phyloP scores from a whole-genome alignment of 768 basidiomycete genomes.

The Pulveroboletus sp. region DNA sequence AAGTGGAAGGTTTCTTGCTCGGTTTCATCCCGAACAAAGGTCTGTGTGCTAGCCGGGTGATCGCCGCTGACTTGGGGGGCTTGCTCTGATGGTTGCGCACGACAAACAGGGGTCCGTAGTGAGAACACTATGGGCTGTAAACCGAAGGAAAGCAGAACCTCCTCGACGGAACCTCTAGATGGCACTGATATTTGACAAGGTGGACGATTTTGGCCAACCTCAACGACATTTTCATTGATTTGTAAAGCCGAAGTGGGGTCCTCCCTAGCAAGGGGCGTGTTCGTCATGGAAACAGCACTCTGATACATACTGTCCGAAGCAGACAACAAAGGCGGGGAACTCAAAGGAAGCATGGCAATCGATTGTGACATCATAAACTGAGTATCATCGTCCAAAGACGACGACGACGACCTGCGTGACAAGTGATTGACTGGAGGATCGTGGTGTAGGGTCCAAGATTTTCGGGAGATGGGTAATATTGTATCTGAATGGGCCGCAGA shows the following conservation, averaged over 20 bases:
- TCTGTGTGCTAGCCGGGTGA: slow-evolving; percentile 8
- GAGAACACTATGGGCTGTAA: slow-evolving; percentile 56
- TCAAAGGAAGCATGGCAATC: slow-evolving; percentile 54
- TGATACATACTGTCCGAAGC: slow-evolving; percentile 71
- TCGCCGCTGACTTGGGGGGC: neutral
- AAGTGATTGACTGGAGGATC: slow-evolving; percentile 6
- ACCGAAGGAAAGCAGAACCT: slow-evolving; percentile 58
- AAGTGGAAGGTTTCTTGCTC: slow-evolving; percentile 37
- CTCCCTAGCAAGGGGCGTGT: neutral
- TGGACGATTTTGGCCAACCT: slow-evolving; percentile 1
- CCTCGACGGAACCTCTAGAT: slow-evolving; percentile 29
- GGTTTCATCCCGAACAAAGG: neutral
- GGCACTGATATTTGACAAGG: slow-evolving; percentile 7
- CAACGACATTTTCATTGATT: neutral
- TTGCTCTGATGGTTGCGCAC: slow-evolving; percentile 11
- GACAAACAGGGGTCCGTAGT: slow-evolving; percentile 44
- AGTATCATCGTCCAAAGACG: slow-evolving; percentile 62
- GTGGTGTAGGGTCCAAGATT: slow-evolving; percentile 5
- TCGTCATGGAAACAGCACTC: slow-evolving; percentile 54
- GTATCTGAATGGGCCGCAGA: slow-evolving; percentile 21
- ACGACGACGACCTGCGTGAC: slow-evolving; percentile 52
- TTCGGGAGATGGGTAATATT: slow-evolving; percentile 25
- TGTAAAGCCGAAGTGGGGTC: neutral
- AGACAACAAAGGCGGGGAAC: slow-evolving; percentile 44
- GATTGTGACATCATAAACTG: slow-evolving; percentile 74